Evolutionary conservation across 495 filamentous ascomycete species (phyloP).

Genomic region (Neurospora tetraspora): DNA sequence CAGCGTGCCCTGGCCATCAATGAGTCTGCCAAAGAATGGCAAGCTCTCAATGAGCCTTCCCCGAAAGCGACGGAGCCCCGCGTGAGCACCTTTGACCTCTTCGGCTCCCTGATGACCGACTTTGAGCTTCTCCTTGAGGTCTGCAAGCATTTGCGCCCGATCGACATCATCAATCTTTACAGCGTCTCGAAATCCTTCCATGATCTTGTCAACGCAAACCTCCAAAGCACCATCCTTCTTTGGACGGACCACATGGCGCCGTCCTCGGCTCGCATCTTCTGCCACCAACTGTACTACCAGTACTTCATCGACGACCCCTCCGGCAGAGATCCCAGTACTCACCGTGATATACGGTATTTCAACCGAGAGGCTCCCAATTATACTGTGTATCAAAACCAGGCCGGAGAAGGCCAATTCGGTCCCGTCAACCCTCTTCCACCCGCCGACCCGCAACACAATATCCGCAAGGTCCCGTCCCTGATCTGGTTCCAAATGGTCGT

Average conservation of each 20-base stretch:
- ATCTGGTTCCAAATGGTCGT: conserved; percentile 21
- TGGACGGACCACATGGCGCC: conserved; percentile 28
- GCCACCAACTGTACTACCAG: conserved; percentile 36
- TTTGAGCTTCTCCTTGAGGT: conserved; percentile 42
- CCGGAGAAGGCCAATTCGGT: neutral
- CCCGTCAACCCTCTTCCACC: neutral
- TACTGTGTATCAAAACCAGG: neutral
- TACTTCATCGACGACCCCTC: conserved; percentile 43
- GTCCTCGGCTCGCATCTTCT: conserved; percentile 39
- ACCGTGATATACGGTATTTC: conserved; percentile 8
- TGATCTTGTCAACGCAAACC: conserved; percentile 34
- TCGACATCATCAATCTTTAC: conserved; percentile 46
- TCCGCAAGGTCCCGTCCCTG: conserved; percentile 19
- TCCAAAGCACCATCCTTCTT: conserved; percentile 24
- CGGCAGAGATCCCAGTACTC: conserved; percentile 12
- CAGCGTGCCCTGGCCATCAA: conserved; percentile 1
- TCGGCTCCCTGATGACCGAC: conserved; percentile 35
- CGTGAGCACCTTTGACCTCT: conserved; percentile 34
- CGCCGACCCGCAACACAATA: neutral
- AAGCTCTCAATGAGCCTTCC: neutral
- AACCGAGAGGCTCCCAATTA: conserved; percentile 2
- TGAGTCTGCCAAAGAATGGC: conserved; percentile 2
- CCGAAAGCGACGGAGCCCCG: neutral
- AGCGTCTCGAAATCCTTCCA: conserved; percentile 48
- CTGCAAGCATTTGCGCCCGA: conserved; percentile 36